Percentiles rank a stretch among this genome's conserved stretches.
phyloP scores from a whole-genome alignment of 495 filamentous ascomycete genomes.

The Penicillium ochrochloron region DNA sequence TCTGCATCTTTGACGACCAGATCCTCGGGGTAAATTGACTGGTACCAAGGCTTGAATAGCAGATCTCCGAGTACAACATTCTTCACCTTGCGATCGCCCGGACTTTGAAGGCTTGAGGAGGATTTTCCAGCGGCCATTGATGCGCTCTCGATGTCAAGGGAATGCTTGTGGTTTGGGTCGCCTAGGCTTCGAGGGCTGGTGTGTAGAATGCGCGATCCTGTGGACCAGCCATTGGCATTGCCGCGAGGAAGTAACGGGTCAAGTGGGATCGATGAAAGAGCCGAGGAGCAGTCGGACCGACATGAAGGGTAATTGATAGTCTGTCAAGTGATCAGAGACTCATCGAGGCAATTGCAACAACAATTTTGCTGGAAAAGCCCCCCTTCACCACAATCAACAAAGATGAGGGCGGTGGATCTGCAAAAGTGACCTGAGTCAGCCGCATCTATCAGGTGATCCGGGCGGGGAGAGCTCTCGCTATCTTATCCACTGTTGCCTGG shows the following conservation, averaged over 20 bases:
- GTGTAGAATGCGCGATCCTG: constrained; percentile 14
- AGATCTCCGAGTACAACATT: constrained; percentile 76
- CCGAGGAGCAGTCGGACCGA: constrained; percentile 6
- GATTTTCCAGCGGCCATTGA: constrained; percentile 39
- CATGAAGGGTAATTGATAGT: not conserved
- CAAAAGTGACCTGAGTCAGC: constrained; percentile 20
- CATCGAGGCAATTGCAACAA: not conserved
- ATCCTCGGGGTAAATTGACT: constrained; percentile 78
- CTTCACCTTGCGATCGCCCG: constrained; percentile 66
- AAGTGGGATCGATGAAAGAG: not conserved
- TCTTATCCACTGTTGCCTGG: constrained; percentile 33
- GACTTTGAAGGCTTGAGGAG: constrained; percentile 38
- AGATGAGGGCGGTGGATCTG: not conserved
- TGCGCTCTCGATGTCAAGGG: constrained; percentile 2
- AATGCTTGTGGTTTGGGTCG: constrained; percentile 2
- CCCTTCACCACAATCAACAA: not conserved
- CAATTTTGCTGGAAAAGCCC: not conserved
- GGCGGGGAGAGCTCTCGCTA: constrained; percentile 23
- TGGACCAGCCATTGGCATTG: constrained; percentile 33
- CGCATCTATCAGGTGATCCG: constrained; percentile 18
- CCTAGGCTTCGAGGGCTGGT: constrained; percentile 18
- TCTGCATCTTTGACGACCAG: constrained; percentile 66
- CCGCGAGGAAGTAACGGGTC: not conserved
- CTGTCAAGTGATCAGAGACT: not conserved
- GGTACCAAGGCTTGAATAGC: constrained; percentile 78